phyloP scores from a whole-genome alignment of 208 protist species.

The Wallacemonas sp. region DNA sequence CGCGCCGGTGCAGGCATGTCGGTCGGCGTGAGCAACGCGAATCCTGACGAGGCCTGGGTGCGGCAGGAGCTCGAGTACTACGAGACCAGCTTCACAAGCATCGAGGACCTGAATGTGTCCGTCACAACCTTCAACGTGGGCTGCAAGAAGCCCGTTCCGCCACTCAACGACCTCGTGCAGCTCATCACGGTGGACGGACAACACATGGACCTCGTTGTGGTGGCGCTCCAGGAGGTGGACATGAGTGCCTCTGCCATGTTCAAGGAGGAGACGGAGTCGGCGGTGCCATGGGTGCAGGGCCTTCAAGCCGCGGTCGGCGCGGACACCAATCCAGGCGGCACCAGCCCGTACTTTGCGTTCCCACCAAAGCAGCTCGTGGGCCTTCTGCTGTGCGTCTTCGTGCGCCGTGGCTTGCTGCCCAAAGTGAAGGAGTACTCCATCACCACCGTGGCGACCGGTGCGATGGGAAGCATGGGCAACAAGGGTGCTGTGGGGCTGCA shows the following conservation, averaged over 20 bases:
- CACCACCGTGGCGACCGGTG: constrained; percentile 77
- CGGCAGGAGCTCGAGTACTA: constrained; percentile 79
- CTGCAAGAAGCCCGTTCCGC: constrained; percentile 71
- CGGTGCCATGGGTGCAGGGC: constrained; percentile 66
- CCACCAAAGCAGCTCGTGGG: constrained; percentile 87
- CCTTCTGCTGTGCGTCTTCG: constrained; percentile 77
- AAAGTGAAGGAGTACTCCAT: constrained; percentile 56
- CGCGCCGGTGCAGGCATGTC: constrained; percentile 3
- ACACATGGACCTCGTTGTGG: constrained; percentile 72
- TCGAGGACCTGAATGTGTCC: constrained; percentile 63
- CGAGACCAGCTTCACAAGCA: constrained; percentile 63
- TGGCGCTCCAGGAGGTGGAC: constrained; percentile 91
- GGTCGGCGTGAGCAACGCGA: too few relatives aligned
- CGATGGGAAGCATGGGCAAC: constrained; percentile 89
- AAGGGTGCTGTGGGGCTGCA: constrained; percentile 91
- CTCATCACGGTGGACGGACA: constrained; percentile 18
- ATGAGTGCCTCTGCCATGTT: constrained; percentile 91
- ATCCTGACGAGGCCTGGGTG: constrained; percentile 68
- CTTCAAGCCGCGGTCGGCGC: constrained; percentile 57
- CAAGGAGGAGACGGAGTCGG: constrained; percentile 82
- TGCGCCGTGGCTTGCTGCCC: constrained; percentile 64
- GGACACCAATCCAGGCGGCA: constrained; percentile 27
- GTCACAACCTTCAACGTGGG: constrained; percentile 87
- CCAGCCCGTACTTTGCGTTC: constrained; percentile 63
- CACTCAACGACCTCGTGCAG: constrained; percentile 31